Base-by-base conservation (phyloP, 2,329 filamentous ascomycete genomes). In the Fragosphaeria purpurea region DNA sequence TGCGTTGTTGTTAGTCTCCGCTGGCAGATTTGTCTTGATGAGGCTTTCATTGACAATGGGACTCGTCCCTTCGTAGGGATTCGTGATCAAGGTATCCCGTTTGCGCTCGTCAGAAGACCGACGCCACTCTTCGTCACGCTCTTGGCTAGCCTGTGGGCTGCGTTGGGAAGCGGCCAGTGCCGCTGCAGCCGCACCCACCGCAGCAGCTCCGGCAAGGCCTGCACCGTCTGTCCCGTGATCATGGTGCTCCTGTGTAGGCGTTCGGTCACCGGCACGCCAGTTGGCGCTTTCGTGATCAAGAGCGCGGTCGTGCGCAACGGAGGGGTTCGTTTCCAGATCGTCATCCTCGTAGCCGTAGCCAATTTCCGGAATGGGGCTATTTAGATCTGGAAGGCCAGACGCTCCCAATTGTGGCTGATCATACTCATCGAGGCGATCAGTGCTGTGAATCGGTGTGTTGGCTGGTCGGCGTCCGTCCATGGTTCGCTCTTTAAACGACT, bases 261-360 rank as follows among this genome's bases (percentile, higher is more conserved):
- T 66, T 33, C 56, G 54, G 30, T 62, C 60, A 41, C 55, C 59
- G 9, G 60, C 56, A 62, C 65, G 69, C 46, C 50, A 54, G n/a
- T 56, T 50, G 12, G 56, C 52, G 9, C 58, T 55, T 6, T 57
- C 55, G 32, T 51, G 54, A 47, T 80, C 82, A 46, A 85, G 77
- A 1, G 83, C 83, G 1, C 43, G 48, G 13, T 86, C 88, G 57
- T 89, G 79, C 41, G 94, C 81, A 46, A 90, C 75, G 0, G 90
- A 95, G 3, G 88, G 88, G 61, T 94, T 94, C 13, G 89, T 95
- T 44, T 80, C 83, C 12, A 88, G 76, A 31, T 57, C 56, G 54
- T 94, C 88, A 39, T 80, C 76, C 9, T 76, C 72, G 52, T 73
- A 70, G 47, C 67, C 70, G 57, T 87, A 85, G 4, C 85, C 88